Conservation (phyloP, 805 yeast genomes). For the Yarrowia keelungensis region DNA sequence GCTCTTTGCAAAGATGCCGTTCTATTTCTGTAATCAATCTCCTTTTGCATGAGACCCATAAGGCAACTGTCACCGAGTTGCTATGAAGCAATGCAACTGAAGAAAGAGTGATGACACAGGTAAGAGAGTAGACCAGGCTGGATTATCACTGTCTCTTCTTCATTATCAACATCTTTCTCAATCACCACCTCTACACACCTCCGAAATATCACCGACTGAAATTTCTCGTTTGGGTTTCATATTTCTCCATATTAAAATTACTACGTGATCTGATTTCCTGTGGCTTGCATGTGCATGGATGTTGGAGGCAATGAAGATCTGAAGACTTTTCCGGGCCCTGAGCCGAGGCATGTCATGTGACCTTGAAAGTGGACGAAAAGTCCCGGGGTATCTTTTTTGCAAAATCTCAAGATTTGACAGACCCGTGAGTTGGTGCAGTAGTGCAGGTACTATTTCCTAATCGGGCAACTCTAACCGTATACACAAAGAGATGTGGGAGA, state of each 20-base stretch:
- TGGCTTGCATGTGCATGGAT: conserved; percentile 20
- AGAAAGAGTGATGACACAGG: no score
- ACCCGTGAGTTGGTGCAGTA: background rate
- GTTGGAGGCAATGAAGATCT: conserved; percentile 3
- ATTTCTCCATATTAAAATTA: conserved; percentile 1
- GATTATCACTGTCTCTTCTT: no score
- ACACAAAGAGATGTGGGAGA: no score
- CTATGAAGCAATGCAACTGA: no score
- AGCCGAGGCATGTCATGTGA: conserved; percentile 16
- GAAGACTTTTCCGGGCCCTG: background rate
- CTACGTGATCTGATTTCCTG: conserved; percentile 5
- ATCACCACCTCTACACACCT: no score
- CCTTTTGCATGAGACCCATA: no score
- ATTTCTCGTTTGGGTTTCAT: conserved; percentile 12
- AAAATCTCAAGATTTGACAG: no score
- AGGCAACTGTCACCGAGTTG: no score
- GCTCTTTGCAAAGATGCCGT: no score
- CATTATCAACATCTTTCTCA: no score
- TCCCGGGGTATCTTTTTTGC: background rate
- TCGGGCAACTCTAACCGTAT: conserved; percentile 19
- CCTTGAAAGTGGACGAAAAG: background rate
- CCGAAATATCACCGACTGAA: background rate
- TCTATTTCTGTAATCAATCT: no score
- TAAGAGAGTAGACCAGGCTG: no score
- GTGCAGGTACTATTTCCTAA: background rate